Base-by-base conservation (phyloP, 345 rosid species). In the Acer saccharum region DNA sequence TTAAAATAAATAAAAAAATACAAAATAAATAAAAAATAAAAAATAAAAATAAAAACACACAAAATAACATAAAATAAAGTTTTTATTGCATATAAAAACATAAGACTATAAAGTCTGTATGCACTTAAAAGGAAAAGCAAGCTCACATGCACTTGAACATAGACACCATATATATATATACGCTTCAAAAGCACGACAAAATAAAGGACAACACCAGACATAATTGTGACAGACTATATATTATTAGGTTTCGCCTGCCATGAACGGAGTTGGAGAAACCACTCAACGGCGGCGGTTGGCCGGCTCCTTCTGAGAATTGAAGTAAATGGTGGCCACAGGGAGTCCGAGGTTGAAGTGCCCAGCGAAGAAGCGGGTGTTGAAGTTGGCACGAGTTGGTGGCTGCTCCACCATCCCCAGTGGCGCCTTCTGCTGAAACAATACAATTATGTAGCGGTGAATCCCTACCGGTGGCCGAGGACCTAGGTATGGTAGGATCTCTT, bases 281-380 rank as follows among this genome's bases (percentile, higher is more conserved):
- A 43, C 46, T 43, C 46, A 43, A 43, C 46, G 94, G 78, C 97
- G 84, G 57, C 88, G 84, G 76, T 83, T 80, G 46, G 91, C 88
- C 0, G 97, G 94, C 87, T 94, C 98, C 80, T 88, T 93, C 71
- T 94, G 98, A 80, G 97, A 85, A 78, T 94, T 90, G 92, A 91
- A 93, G 85, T 89, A 94, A 70, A 94, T 90, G 0, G 93, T 87
- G 46, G 98, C 95, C 20, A 88, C 98, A 0, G 98, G 98, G 20
- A 91, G 84, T 25, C 98, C 95, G 76, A 94, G 86, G 75, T 87
- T 86, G 41, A 88, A 44, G 74, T 87, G 80, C 10, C 82, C 86
- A 1, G 98, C 91, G 29, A 91, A 91, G 73, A 81, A 78, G 23
- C 98, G 87, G 35, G 98, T 94, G 81, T 73, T 90, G 87, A 94